Conservation (phyloP, 495 filamentous ascomycete species). For the Penicillium parvum region DNA sequence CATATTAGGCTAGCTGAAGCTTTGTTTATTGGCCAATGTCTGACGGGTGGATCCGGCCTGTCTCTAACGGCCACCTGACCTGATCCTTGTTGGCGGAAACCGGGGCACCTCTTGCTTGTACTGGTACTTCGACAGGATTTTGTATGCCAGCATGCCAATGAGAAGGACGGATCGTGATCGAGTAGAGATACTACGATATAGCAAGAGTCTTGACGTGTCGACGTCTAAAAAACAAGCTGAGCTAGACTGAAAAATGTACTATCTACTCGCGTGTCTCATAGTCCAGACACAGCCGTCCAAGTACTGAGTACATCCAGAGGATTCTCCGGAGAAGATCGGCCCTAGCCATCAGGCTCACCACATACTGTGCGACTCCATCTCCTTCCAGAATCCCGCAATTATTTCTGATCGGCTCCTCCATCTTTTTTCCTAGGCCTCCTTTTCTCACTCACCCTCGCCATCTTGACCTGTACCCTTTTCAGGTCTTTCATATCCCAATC, state of each 20-base stretch:
- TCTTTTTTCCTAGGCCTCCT: constrained; percentile 8
- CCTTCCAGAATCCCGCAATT: constrained; percentile 22
- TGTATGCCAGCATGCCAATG: background rate
- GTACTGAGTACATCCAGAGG: constrained; percentile 14
- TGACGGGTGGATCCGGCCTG: too few relatives aligned
- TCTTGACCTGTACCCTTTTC: constrained; percentile 4
- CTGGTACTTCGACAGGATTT: constrained; percentile 2
- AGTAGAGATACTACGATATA: too few relatives aligned
- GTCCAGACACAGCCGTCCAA: too few relatives aligned
- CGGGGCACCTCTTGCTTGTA: constrained; percentile 1
- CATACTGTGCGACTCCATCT: constrained; percentile 27
- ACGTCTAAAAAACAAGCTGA: background rate
- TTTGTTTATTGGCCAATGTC: too few relatives aligned
- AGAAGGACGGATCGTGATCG: too few relatives aligned
- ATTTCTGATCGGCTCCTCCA: constrained; percentile 8
- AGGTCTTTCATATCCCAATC: background rate
- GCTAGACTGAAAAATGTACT: background rate
- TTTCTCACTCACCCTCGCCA: background rate
- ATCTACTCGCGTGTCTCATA: too few relatives aligned
- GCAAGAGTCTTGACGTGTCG: constrained; percentile 5
- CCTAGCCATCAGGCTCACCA: constrained; percentile 12
- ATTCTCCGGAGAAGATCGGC: constrained; percentile 33
- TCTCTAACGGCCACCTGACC: constrained; percentile 17
- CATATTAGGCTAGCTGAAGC: constrained; percentile 8
- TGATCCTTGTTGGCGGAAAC: constrained; percentile 1